Evolutionary conservation across 257 asterid species (phyloP).

Genomic region (Mitragyna speciosa): DNA sequence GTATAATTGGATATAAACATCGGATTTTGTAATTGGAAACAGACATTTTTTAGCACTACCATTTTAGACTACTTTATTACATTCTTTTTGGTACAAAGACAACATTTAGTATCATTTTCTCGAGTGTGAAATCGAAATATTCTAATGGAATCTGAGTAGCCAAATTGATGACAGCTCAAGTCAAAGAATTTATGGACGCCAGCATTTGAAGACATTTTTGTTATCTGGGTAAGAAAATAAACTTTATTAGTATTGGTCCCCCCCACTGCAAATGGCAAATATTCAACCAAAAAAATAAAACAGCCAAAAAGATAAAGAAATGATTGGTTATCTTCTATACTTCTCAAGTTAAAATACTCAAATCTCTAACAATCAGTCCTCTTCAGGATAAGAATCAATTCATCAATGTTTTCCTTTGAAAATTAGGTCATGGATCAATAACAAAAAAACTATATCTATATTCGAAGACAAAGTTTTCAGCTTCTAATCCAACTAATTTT

Average conservation of each 20-base stretch:
- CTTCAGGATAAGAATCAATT: neutral
- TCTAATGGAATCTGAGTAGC: neutral
- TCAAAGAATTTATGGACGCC: neutral
- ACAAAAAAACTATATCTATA: neutral
- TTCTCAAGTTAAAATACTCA: too few species aligned
- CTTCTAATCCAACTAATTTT: too few species aligned
- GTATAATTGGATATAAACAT: neutral
- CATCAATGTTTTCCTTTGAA: neutral
- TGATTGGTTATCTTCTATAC: neutral
- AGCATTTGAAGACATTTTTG: neutral
- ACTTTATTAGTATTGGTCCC: neutral
- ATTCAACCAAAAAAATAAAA: neutral
- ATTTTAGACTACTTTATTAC: neutral
- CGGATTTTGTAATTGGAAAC: neutral
- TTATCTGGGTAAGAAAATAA: too few species aligned
- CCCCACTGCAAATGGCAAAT: neutral
- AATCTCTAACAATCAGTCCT: too few species aligned
- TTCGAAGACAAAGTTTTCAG: too few species aligned
- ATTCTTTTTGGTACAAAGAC: too few species aligned
- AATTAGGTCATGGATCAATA: neutral
- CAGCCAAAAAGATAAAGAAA: too few species aligned
- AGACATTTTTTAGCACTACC: neutral
- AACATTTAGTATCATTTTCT: neutral
- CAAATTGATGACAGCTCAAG: constrained; percentile 2
- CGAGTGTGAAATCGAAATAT: neutral